A percentile compares a stretch with the other conserved stretches of the same genome.
Conservation (phyloP, 208 protist genomes). For the Crithidia thermophila region DNA sequence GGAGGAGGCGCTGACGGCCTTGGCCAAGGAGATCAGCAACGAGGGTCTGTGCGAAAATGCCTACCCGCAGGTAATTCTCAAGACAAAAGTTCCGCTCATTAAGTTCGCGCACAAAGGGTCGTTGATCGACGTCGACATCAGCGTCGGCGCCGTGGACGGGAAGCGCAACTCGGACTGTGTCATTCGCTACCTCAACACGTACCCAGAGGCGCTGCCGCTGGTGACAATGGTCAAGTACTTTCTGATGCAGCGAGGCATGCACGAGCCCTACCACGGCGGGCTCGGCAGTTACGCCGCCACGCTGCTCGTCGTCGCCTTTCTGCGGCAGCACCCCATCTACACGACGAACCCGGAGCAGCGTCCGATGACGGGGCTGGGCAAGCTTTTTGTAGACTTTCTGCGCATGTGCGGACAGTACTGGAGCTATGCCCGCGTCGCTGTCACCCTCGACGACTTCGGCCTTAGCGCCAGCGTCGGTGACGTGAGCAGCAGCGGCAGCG, state of each 20-base stretch:
- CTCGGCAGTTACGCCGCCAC: constrained; percentile 91
- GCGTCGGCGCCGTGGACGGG: constrained; percentile 87
- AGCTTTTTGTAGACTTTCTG: constrained; percentile 94
- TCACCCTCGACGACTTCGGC: constrained; percentile 57
- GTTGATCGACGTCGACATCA: constrained; percentile 90
- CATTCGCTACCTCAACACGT: constrained; percentile 53
- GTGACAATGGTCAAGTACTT: constrained; percentile 93
- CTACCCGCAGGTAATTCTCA: constrained; percentile 89
- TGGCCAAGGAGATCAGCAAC: constrained; percentile 69
- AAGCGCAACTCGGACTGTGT: constrained; percentile 79
- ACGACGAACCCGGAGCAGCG: constrained; percentile 49
- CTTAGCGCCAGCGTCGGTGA: neutral
- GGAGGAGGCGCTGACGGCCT: constrained; percentile 64
- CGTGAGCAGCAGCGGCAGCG: neutral
- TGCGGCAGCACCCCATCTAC: constrained; percentile 91
- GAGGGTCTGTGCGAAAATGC: constrained; percentile 61
- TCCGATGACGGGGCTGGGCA: constrained; percentile 77
- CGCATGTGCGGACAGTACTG: constrained; percentile 91
- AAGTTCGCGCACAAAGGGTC: constrained; percentile 88
- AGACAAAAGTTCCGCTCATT: constrained; percentile 94
- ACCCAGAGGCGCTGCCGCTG: constrained; percentile 81
- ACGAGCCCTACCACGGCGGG: constrained; percentile 94
- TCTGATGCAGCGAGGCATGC: constrained; percentile 88
- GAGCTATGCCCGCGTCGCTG: constrained; percentile 77
- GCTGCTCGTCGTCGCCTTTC: constrained; percentile 90